phyloP scores from a whole-genome alignment of 768 basidiomycete species.

The Collybia mongolica region DNA sequence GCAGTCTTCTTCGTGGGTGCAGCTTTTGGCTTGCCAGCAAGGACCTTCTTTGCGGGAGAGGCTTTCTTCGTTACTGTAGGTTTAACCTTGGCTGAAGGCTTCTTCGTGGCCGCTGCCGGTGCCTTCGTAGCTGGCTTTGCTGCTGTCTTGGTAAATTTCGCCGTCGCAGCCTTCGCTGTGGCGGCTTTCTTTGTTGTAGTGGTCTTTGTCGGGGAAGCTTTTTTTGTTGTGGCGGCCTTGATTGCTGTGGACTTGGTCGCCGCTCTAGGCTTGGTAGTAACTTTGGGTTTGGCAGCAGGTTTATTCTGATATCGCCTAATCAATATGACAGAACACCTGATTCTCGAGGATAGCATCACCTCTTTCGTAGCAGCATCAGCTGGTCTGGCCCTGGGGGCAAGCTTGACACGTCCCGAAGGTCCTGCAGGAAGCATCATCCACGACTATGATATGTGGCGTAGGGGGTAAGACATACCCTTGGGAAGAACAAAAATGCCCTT shows the following conservation, averaged over 20 bases:
- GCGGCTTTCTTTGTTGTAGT: constrained; percentile 28
- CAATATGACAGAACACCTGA: constrained; percentile 6
- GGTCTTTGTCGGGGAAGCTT: constrained; percentile 27
- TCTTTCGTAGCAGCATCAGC: constrained; percentile 39
- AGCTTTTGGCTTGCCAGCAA: constrained; percentile 18
- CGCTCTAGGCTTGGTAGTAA: constrained; percentile 24
- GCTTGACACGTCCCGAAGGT: constrained; percentile 72
- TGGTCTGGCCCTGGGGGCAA: constrained; percentile 51
- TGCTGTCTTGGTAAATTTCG: constrained; percentile 23
- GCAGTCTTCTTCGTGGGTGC: constrained; percentile 38
- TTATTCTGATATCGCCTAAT: constrained; percentile 26
- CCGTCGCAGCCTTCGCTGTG: constrained; percentile 17
- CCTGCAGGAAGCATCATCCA: constrained; percentile 32
- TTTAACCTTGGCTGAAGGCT: constrained; percentile 33
- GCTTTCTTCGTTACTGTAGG: constrained; percentile 14
- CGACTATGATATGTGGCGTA: not conserved
- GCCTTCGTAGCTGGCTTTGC: constrained; percentile 13
- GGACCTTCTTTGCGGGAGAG: constrained; percentile 22
- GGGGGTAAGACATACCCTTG: constrained; percentile 57
- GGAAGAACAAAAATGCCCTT: constrained; percentile 84
- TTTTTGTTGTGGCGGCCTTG: constrained; percentile 21
- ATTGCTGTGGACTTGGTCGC: constrained; percentile 20
- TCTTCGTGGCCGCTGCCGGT: constrained; percentile 35
- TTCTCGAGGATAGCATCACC: constrained; percentile 24
- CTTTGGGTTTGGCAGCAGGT: constrained; percentile 35